These are phyloP conservation scores for Tricholoma bakamatsutake DNA, from an alignment of 768 basidiomycete species.

Conservation along the genomic window DNA sequence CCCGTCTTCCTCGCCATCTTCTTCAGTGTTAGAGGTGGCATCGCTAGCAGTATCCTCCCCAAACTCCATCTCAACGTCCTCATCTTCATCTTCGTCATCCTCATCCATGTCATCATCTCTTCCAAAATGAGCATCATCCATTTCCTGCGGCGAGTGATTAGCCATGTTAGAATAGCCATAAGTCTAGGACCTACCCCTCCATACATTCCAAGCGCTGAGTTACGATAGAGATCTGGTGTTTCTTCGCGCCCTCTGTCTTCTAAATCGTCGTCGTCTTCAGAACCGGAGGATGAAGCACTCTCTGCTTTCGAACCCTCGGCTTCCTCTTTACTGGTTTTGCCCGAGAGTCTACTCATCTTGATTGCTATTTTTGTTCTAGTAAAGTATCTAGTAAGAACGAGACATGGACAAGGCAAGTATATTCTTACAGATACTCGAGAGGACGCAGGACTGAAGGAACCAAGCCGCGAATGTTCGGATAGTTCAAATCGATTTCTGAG, in stretches of 20 bases:
- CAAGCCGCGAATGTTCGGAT: conserved; percentile 81
- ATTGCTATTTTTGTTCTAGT: conserved; percentile 91
- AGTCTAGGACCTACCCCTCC: conserved; percentile 59
- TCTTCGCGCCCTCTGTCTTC: conserved; percentile 61
- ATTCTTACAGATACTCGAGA: conserved; percentile 77
- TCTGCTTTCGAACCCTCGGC: conserved; percentile 42
- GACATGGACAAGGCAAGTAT: neutral
- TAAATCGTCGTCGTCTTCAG: conserved; percentile 57
- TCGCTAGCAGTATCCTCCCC: conserved; percentile 81
- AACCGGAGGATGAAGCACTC: conserved; percentile 49
- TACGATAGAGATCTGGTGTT: conserved; percentile 91
- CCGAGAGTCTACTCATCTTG: conserved; percentile 85
- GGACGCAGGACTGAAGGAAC: conserved; percentile 88
- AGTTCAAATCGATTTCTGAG: conserved; percentile 92
- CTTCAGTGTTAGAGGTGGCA: conserved; percentile 72
- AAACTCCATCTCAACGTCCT: conserved; percentile 85
- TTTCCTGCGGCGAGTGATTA: conserved; percentile 48
- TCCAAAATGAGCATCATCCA: conserved; percentile 72
- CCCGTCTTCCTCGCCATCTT: conserved; percentile 61
- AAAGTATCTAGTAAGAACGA: conserved; percentile 11
- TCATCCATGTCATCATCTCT: conserved; percentile 78
- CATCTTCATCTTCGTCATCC: conserved; percentile 74
- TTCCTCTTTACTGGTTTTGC: conserved; percentile 51
- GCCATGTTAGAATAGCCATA: neutral
- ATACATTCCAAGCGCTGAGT: conserved; percentile 95